Percentiles rank a stretch among this genome's conserved stretches.
Conservation (phyloP, 148 eudicot genomes). For the Selenicereus undatus region DNA sequence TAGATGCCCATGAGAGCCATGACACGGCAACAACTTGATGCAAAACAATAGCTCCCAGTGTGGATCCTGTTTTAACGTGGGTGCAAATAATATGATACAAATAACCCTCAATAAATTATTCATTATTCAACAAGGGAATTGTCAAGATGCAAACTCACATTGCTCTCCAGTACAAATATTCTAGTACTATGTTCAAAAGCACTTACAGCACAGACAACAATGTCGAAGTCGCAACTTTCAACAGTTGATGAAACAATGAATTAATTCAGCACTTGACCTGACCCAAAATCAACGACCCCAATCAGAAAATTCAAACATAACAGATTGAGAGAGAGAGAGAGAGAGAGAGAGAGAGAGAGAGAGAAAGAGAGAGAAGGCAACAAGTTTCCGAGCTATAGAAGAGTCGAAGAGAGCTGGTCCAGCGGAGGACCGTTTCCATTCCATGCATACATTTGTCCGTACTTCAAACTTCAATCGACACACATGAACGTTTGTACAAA, state of each 20-base stretch:
- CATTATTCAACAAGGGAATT: no score
- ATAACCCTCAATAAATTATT: no score
- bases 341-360: not conserved
- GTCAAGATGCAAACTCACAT: no score
- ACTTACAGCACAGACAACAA: not conserved
- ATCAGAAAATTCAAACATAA: no score
- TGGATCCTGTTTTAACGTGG: no score
- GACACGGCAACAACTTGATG: no score
- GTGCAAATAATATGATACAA: no score
- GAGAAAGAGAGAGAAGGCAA: not conserved
- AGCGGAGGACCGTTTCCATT: not conserved
- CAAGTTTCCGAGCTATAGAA: no score
- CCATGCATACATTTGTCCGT: not conserved
- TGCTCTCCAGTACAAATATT: no score
- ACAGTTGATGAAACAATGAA: not conserved
- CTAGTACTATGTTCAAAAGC: not conserved
- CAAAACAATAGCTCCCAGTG: no score
- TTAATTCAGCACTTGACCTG: not conserved
- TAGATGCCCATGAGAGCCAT: no score
- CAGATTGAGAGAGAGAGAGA: no score
- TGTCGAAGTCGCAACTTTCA: not conserved
- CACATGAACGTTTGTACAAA: not conserved
- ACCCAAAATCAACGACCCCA: not conserved
- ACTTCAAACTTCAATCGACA: not conserved
- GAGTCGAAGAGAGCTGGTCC: not conserved